These are phyloP conservation scores for Brassica nigra DNA, from an alignment of 345 rosid genomes.

Conservation along the genomic window DNA sequence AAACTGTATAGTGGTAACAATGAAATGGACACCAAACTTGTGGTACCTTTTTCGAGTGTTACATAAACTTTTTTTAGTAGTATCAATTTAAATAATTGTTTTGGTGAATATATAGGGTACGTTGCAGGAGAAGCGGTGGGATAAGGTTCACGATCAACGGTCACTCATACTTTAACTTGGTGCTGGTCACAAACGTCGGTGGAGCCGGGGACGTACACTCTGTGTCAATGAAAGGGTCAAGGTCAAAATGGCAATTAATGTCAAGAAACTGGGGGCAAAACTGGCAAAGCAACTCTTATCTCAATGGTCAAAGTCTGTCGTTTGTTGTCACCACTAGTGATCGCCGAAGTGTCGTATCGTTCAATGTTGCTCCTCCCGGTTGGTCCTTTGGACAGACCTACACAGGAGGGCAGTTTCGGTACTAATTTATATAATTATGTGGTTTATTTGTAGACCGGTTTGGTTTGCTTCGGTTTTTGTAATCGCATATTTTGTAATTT, in stretches of 20 bases:
- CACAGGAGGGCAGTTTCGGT: conserved; percentile 62
- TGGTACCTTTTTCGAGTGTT: neutral
- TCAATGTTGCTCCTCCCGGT: conserved; percentile 62
- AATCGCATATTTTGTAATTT: conserved; percentile 1
- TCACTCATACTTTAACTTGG: conserved; percentile 78
- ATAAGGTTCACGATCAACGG: conserved; percentile 76
- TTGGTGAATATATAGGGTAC: conserved; percentile 45
- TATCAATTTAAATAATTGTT: neutral
- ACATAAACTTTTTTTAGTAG: neutral
- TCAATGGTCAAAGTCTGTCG: conserved; percentile 72
- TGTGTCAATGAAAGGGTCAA: conserved; percentile 66
- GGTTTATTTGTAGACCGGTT: neutral
- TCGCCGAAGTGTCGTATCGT: conserved; percentile 62
- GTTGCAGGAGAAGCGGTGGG: conserved; percentile 70
- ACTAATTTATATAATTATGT: conserved; percentile 15
- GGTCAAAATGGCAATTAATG: conserved; percentile 69
- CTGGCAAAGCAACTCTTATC: conserved; percentile 83
- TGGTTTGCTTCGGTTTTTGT: conserved; percentile 1
- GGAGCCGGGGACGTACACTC: conserved; percentile 76
- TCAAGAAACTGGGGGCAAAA: conserved; percentile 93
- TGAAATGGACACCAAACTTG: conserved; percentile 1
- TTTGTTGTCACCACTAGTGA: conserved; percentile 68
- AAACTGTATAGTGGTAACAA: conserved; percentile 13
- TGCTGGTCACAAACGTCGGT: conserved; percentile 70
- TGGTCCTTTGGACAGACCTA: conserved; percentile 87